Conservation (phyloP, 2,329 filamentous ascomycete species). For the Drechmeria coniospora region DNA sequence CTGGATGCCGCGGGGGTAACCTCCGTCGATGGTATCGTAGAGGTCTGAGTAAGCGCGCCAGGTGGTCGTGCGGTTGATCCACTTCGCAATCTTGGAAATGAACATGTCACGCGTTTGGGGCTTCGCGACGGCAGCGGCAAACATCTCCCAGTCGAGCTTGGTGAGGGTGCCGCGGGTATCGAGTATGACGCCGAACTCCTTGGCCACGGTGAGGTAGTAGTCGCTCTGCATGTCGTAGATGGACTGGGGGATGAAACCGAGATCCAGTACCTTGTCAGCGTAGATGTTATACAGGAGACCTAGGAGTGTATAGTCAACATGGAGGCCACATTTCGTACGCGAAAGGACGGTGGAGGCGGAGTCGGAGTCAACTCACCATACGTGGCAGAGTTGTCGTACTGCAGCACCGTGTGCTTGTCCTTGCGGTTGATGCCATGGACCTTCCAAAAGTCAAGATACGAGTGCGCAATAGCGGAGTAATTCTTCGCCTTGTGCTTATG, state of each 20-base stretch:
- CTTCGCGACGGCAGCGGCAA: constrained; percentile 60
- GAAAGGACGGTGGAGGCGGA: background rate
- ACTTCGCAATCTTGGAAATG: constrained; percentile 51
- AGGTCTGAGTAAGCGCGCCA: constrained; percentile 63
- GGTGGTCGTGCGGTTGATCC: constrained; percentile 59
- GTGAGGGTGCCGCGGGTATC: constrained; percentile 71
- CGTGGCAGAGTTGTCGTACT: constrained; percentile 51
- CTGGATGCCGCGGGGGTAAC: constrained; percentile 44
- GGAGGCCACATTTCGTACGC: background rate
- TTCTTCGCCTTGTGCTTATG: constrained; percentile 39
- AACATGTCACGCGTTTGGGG: constrained; percentile 47
- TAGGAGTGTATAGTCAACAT: background rate
- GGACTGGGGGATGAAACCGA: constrained; percentile 57
- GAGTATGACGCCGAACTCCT: constrained; percentile 67
- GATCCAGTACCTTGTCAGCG: constrained; percentile 60
- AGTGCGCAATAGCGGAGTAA: constrained; percentile 46
- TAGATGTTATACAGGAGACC: constrained; percentile 63
- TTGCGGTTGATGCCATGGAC: constrained; percentile 53
- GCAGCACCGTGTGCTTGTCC: constrained; percentile 55
- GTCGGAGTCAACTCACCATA: constrained; percentile 21
- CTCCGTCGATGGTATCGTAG: constrained; percentile 56
- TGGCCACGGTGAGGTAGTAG: constrained; percentile 59
- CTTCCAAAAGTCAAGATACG: constrained; percentile 61
- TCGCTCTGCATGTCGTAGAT: constrained; percentile 65
- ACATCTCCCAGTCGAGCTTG: constrained; percentile 81